Evolutionary conservation across 1,139 yeast genomes (phyloP).

Genomic region (Pichia sp.): DNA sequence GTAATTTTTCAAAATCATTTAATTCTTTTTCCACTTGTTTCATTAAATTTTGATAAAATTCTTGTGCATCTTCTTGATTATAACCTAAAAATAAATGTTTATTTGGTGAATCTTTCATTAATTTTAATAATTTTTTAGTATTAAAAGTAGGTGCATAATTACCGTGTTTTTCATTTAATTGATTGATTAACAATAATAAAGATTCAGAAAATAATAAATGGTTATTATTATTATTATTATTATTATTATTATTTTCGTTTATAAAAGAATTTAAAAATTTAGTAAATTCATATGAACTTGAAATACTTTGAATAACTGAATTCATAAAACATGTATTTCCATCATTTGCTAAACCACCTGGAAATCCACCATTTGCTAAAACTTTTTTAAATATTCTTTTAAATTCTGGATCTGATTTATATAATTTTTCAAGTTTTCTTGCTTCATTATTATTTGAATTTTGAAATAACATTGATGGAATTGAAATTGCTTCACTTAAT

Average conservation of each 20-base stretch:
- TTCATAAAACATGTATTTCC: slow-evolving; percentile 95
- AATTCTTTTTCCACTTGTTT: slow-evolving; percentile 65
- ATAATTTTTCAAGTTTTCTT: neutral
- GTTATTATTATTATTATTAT: slow-evolving; percentile 21
- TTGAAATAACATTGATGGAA: slow-evolving; percentile 12
- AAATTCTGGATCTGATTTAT: slow-evolving; percentile 17
- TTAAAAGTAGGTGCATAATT: slow-evolving; percentile 53
- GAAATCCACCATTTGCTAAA: slow-evolving; percentile 54
- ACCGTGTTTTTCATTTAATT: slow-evolving; percentile 54
- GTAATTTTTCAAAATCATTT: slow-evolving; percentile 10
- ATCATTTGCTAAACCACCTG: slow-evolving; percentile 83
- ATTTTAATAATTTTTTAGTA: slow-evolving; percentile 56
- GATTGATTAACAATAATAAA: slow-evolving; percentile 43
- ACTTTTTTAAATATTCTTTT: slow-evolving; percentile 29
- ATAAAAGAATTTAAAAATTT: slow-evolving; percentile 38
- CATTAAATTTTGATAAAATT: slow-evolving; percentile 78
- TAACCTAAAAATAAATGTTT: slow-evolving; percentile 73
- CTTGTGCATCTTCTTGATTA: slow-evolving; percentile 94
- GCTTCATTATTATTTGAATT: neutral
- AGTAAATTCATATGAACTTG: slow-evolving; percentile 61
- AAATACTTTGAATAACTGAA: slow-evolving; percentile 75
- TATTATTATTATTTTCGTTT: slow-evolving; percentile 1
- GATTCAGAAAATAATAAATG: slow-evolving; percentile 41
- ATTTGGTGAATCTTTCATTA: slow-evolving; percentile 75
- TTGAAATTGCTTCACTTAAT: slow-evolving; percentile 13